These are phyloP conservation scores for Myxozyma udenii DNA, from an alignment of 805 yeast species.

Conservation along the genomic window DNA sequence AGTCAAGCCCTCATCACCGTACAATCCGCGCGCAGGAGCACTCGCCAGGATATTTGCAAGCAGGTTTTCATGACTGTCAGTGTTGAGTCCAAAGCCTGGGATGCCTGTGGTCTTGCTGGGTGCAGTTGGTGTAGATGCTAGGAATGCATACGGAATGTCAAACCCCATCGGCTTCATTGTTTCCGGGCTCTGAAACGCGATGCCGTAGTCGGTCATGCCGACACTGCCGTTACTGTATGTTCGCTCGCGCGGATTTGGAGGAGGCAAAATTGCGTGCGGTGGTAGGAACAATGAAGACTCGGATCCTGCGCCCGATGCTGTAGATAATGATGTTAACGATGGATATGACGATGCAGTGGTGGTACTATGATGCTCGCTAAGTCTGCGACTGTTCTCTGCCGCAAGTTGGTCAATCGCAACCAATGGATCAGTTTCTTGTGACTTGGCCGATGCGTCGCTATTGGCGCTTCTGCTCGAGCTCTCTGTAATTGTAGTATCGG, in stretches of 20 bases:
- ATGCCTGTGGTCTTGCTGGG: not conserved
- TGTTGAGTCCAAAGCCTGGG: not conserved
- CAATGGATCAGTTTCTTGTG: not conserved
- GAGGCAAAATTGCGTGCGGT: not conserved
- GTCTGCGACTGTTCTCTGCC: not conserved
- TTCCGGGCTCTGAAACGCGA: constrained; percentile 17
- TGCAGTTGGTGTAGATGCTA: not conserved
- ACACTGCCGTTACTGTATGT: not conserved
- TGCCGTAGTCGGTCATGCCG: constrained; percentile 4
- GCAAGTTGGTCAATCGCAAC: constrained; percentile 13
- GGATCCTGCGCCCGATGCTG: not conserved
- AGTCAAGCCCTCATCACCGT: too few species aligned
- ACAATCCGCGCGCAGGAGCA: too few species aligned
- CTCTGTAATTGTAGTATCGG: not conserved
- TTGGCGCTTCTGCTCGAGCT: too few species aligned
- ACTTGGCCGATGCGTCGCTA: not conserved
- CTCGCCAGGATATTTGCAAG: not conserved
- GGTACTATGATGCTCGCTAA: not conserved
- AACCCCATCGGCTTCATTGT: constrained; percentile 5
- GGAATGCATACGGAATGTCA: constrained; percentile 3
- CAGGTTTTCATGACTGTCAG: not conserved
- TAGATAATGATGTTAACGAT: not conserved
- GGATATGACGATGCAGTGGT: not conserved
- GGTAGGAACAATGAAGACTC: not conserved
- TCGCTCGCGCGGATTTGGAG: not conserved